Evolutionary conservation across 2,329 filamentous ascomycete genomes (phyloP), one percentile per base, ranked within the genome.

Genomic region (Blastomyces silverae): DNA sequence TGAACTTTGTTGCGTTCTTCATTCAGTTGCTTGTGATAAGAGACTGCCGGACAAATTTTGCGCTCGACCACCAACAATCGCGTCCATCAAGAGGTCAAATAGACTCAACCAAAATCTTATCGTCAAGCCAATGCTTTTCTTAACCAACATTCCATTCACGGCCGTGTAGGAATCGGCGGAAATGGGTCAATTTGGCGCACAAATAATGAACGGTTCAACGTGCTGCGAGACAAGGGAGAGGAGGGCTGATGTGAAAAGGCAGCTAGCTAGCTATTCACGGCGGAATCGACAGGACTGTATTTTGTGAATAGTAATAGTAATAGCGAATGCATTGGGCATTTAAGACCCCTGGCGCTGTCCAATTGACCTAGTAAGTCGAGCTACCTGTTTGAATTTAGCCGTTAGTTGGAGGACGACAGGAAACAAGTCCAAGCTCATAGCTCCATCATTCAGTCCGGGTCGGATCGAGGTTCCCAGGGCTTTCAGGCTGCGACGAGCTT

Each of bases 331-430:
- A 37, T 37, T n/a, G 15, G 31, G 44, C 25, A 34, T 31, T 31
- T 6, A 50, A 61, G 20, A 61, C 15, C 44, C 59, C 59, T 50
- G 59, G 59, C 25, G 44, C n/a, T 22, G 31, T 22, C 25, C 42
- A 28, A 50, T 61, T 31, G 59, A 61, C 28, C 28, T 31, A 31
- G 39, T 60, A 31, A 31, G 8, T 1, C 25, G 25, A 53, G 50
- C 25, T 39, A 22, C 3, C 31, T 39, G 31, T 20, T 0, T 8
- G 31, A 57, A 37, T 37, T 8, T n/a, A 37, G 55, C n/a, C 28
- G 55, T 57, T 57, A 57, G 11, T 57, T 31, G 28, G 31, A 55
- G 11, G 10, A 31, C 25, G 52, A 34, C 48, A 11, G 52, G 31
- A 20, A 37, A 20, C 34, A 20, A 20, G 55, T 53, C 50, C 28